These are phyloP conservation scores for Pseudoneurospora amorphoporcata DNA, from an alignment of 495 filamentous ascomycete species.

Conservation along the genomic window DNA sequence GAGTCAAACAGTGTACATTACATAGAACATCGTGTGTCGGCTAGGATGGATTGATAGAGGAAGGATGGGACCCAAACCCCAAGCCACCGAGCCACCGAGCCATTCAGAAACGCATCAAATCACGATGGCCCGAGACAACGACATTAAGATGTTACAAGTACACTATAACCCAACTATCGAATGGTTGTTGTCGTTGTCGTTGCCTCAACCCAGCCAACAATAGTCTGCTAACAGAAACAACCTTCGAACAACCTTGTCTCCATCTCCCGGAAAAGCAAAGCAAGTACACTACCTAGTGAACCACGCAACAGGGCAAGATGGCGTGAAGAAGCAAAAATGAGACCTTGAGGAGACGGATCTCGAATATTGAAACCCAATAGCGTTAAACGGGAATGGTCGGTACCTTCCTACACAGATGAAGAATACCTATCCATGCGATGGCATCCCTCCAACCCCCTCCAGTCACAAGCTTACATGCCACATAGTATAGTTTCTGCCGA, in stretches of 20 bases:
- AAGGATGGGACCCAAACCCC: not conserved
- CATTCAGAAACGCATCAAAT: not conserved
- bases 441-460: not conserved
- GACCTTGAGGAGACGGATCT: not conserved
- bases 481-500: not conserved
- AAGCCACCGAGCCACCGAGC: not conserved
- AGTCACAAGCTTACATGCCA: not conserved
- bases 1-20: not conserved
- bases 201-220: not conserved
- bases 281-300: not conserved
- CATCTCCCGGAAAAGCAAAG: not conserved
- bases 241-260: not conserved
- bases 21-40: not conserved
- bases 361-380: not conserved
- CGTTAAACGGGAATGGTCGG: not conserved
- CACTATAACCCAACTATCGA: not conserved
- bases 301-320: not conserved
- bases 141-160: not conserved
- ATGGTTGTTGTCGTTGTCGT: not conserved
- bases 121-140: not conserved
- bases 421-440: not conserved
- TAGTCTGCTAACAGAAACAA: not conserved
- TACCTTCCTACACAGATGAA: not conserved
- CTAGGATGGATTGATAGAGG: not conserved
- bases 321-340: not conserved